Base-by-base conservation (phyloP, 2,329 filamentous ascomycete genomes). In the Aurifilum marmelostoma region DNA sequence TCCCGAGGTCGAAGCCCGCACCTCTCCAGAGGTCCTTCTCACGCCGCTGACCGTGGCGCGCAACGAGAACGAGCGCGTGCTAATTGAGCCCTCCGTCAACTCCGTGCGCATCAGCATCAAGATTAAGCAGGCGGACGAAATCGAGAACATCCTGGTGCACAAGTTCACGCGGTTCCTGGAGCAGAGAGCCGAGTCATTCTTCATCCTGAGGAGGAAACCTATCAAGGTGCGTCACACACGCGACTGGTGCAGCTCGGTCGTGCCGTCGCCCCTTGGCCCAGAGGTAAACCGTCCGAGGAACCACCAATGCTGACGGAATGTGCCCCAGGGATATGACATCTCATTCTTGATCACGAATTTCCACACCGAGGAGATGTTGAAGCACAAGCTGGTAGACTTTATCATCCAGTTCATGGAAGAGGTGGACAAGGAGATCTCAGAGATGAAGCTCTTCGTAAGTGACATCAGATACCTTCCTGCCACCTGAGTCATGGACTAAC, bases 391-490 rank as follows among this genome's bases (percentile, higher is more conserved):
- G 75, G 97, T 99, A 43, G 96, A 99, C 80, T 99, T 99, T 77
- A 97, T 99, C 75, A 97, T 99, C 73, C 91, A 98, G 77, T 99
- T 99, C 77, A 98, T 99, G 95, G 95, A 99, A 81, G 96, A 99
- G 80, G 97, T 99, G 5, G 97, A 99, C 81, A 99, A 99, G 86
- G 96, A 99, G 81, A 99, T 99, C 71, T 98, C 96, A 3, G 97
- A 99, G 83, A 98, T 99, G 96, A 99, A 99, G 87, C 91, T 99
- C 76, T 99, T 99, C 81, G 95, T 69, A 32, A 68, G 66, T 68
- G 34, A 21, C 34, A 27, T 32, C 12, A 37, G 1, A 7, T 29
- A 16, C 16, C 11, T 37, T 37, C 7, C 7, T 14, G 75, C 72
- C 71, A 77, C 83, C 74, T 82, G 76, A 68, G 27, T 27, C 2